A percentile compares a stretch with the other conserved stretches of the same genome.
phyloP scores from a whole-genome alignment of 140 eudicot species.

The Erigeron philadelphicus region DNA sequence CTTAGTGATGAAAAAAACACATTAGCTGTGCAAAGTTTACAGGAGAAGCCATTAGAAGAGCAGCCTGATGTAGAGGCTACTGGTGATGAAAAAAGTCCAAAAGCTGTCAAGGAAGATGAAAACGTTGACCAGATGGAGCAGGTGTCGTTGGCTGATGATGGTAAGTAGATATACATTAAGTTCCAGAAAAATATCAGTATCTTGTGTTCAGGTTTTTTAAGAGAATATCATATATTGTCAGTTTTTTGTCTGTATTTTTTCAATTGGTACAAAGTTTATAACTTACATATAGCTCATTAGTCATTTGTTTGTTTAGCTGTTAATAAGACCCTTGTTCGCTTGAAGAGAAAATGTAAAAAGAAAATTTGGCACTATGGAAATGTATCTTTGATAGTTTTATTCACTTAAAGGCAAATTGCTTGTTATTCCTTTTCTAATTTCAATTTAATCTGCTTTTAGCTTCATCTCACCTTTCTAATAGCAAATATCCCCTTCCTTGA shows the following conservation, averaged over 20 bases:
- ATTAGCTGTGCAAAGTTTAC: constrained; percentile 22
- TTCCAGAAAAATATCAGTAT: constrained; percentile 9
- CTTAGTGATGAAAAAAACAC: constrained; percentile 36
- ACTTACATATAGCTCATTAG: constrained; percentile 33
- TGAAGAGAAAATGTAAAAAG: constrained; percentile 34
- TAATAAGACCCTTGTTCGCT: constrained; percentile 29
- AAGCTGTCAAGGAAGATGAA: constrained; percentile 31
- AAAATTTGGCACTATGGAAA: constrained; percentile 18
- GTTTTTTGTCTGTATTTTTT: constrained; percentile 20
- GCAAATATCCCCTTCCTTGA: too few relatives aligned
- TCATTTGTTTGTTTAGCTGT: constrained; percentile 29
- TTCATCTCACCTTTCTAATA: too few relatives aligned
- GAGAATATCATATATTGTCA: constrained; percentile 22
- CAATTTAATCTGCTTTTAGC: too few relatives aligned
- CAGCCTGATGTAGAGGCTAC: constrained; percentile 28
- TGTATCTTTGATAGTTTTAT: constrained; percentile 17
- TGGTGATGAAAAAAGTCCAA: constrained; percentile 36
- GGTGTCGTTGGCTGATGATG: constrained; percentile 32
- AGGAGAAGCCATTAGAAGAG: constrained; percentile 45
- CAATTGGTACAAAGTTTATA: constrained; percentile 14
- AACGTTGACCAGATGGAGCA: constrained; percentile 49
- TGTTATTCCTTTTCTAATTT: neutral
- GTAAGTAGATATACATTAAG: constrained; percentile 24
- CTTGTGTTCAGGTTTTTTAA: constrained; percentile 25
- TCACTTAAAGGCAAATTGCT: neutral